These are phyloP conservation scores for Stephania cephalantha DNA, from an alignment of 164 flowering plant genomes.

Conservation along the genomic window DNA sequence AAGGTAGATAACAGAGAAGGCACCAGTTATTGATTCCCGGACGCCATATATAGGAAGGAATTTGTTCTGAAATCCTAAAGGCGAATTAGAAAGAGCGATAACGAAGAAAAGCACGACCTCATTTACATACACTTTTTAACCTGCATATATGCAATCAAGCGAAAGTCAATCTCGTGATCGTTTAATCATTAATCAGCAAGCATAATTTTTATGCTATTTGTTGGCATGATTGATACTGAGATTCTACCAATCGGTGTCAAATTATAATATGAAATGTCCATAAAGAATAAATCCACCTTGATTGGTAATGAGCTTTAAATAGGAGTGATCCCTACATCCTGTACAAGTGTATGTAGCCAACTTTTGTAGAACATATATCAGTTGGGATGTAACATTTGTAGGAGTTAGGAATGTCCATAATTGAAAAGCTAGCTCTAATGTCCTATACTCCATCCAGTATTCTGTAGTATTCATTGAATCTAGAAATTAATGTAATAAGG, in stretches of 20 bases:
- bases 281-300: conserved; percentile 36
- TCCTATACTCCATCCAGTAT: conserved; percentile 21
- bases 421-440: conserved; percentile 26
- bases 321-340: conserved; percentile 23
- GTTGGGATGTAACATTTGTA: conserved; percentile 12
- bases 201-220: conserved; percentile 29
- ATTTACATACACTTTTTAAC: neutral
- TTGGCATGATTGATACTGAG: conserved; percentile 27
- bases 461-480: conserved; percentile 9
- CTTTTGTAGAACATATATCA: conserved; percentile 16
- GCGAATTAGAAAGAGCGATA: conserved; percentile 18
- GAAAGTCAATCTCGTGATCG: conserved; percentile 27
- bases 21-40: neutral
- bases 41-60: conserved; percentile 32
- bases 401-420: conserved; percentile 15
- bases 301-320: conserved; percentile 21
- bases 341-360: conserved; percentile 15
- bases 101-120: conserved; percentile 7
- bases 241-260: conserved; percentile 37
- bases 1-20: neutral
- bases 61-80: conserved; percentile 40
- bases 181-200: conserved; percentile 23
- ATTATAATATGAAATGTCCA: conserved; percentile 17
- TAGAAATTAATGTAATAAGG: neutral
- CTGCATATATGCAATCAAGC: conserved; percentile 24